Base-by-base conservation (phyloP, 2,329 filamentous ascomycete genomes). In the Botrytis paeoniae region DNA sequence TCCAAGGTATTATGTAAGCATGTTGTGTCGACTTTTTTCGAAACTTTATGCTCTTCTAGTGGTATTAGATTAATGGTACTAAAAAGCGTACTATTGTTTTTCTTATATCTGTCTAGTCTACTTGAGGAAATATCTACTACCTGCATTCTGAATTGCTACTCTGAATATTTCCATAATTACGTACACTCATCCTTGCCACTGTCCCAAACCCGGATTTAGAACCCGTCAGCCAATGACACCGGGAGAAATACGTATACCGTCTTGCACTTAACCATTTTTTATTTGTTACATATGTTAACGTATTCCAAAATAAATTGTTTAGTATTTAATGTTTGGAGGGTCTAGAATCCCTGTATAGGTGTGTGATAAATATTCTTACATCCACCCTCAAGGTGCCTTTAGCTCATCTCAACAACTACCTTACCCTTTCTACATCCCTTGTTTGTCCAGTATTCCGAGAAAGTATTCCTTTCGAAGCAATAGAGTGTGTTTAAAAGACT, bases 1-100 rank as follows among this genome's bases (percentile, higher is more conserved):
- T 45, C 39, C 20, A 64, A 64, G 6, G 20, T 48, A 65, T 65
- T 48, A 48, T n/a, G 43, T 65, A 65, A 65, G 63, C 63, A 65
- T 48, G 12, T 8, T 39, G 63, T 48, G 29, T 37, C 2, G 18
- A 37, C 4, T 64, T 14, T 25, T 39, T 39, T n/a, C 9, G n/a
- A 32, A 10, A 5, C n/a, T 25, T n/a, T 18, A 16, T 48, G 20
- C 41, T 48, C 62, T 25, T 37, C 12, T 25, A 39, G 20, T 37
- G 4, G 25, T 12, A 62, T 62, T 29, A 20, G 10, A 29, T 29
- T 45, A 12, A 64, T 29, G 29, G 20, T 45, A 32, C n/a, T 1
- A 32, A 32, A 18, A 29, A 3, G 39, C 3, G 1, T 45, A 14
- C 6, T 45, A 64, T 45, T 29, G 6, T 45, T 22, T 63, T 45